Evolutionary conservation across 2,329 filamentous ascomycete genomes (phyloP), one percentile per base, ranked within the genome.

Genomic region (Epichloe gansuensis): DNA sequence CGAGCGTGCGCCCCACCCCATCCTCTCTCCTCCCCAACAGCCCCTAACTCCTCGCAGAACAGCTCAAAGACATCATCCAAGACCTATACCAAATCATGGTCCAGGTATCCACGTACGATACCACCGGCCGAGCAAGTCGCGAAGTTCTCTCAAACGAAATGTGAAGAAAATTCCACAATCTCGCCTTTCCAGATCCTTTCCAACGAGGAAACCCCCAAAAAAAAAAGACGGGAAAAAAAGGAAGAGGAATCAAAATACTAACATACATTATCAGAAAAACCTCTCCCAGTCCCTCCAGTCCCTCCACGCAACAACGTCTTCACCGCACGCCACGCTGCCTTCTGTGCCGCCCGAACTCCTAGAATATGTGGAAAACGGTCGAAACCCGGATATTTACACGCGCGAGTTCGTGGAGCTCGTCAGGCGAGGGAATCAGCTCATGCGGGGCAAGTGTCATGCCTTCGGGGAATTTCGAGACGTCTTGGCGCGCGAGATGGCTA

Each of bases 311-410:
- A 67, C 71, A 11, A 70, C 74, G 53, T 62, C 70, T 23, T 66
- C 68, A 25, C 69, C 70, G 12, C 55, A 65, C 57, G 56, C 42
- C 5, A 38, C 61, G 23, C 73, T 82, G 42, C 78, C 79, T 4
- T 67, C 65, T 35, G 74, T 84, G 23, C 82, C 82, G 2, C 76
- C 76, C 50, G 81, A 85, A 61, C 75, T 86, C 12, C 73, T 85
- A 55, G 73, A 80, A 62, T 86, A 86, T 69, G 82, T 86, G 60
- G 82, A 86, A 65, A 79, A 81, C 63, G 82, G 83, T 45, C 81
- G 83, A 49, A 86, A 86, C 70, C 83, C 83, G 2, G 83, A 86
- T 67, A 86, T 86, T 60, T 86, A 86, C 72, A 86, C 83, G 52
- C 75, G 83, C 61, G 83, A 86, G 70, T 86, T 86, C 61, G 82